phyloP scores from a whole-genome alignment of 306 rosid genomes.

The Acacia acuminata region DNA sequence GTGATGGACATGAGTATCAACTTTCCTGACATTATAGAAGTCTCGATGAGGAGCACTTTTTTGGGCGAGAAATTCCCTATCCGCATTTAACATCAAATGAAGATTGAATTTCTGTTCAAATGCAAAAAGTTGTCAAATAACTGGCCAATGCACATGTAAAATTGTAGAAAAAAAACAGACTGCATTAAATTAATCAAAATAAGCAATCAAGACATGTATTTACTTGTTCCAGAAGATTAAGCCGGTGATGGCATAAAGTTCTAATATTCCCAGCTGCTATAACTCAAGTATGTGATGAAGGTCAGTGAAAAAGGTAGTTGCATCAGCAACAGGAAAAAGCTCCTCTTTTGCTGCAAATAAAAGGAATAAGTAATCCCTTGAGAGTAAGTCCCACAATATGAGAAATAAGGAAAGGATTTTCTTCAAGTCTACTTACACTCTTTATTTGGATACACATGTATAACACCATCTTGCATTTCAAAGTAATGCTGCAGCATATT shows the following conservation, averaged over 20 bases:
- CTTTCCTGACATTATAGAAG: constrained; percentile 97
- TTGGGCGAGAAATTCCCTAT: constrained; percentile 98
- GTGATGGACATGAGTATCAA: constrained; percentile 99
- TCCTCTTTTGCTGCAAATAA: constrained; percentile 75
- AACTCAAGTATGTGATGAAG: constrained; percentile 95
- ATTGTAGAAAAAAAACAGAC: background rate
- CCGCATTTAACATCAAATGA: constrained; percentile 99
- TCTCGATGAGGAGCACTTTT: constrained; percentile 99
- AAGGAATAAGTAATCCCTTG: constrained; percentile 18
- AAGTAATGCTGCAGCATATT: constrained; percentile 76
- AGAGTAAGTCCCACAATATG: background rate
- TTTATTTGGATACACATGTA: constrained; percentile 62
- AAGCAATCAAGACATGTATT: constrained; percentile 8
- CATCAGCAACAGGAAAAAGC: constrained; percentile 96
- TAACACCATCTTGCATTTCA: constrained; percentile 80
- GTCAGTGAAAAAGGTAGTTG: constrained; percentile 95
- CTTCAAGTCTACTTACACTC: constrained; percentile 46
- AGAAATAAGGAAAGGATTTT: constrained; percentile 25
- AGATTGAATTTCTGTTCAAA: constrained; percentile 92
- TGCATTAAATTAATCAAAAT: constrained; percentile 30
- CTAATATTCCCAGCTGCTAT: constrained; percentile 78
- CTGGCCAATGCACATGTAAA: constrained; percentile 6
- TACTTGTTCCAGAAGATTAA: constrained; percentile 82
- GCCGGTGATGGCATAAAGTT: constrained; percentile 71
- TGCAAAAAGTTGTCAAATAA: constrained; percentile 35